Evolutionary conservation across 495 filamentous ascomycete species (phyloP), one percentile per base, ranked within the genome.

Genomic region (Aspergillus panamensis): DNA sequence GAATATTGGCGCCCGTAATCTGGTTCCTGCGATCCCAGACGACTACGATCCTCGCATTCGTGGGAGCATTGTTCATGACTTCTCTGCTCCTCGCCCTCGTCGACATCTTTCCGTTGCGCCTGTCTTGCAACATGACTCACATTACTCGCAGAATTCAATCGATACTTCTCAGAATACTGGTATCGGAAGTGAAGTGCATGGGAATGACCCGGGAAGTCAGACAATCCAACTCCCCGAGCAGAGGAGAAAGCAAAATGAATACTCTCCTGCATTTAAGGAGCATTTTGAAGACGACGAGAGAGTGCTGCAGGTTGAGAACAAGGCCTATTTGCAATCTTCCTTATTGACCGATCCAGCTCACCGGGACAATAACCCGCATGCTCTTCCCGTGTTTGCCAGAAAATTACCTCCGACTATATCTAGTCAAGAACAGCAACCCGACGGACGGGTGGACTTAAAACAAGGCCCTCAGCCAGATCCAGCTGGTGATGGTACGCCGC

Each of bases 61-160:
- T 42, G 92, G 92, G 29, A 93, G 86, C 9, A 81, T 85, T 32
- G 83, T 97, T 8, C 92, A 97, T 71, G 92, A 97, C 69, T 97
- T 97, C 61, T 93, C 89, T 62, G 90, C 87, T 1, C 92, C 92
- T 9, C 77, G 90, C 35, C 80, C 82, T n/a, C 82, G 80, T 49
- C 76, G 82, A 45, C 76, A 80, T 55, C 58, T 82, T 29, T 81
- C 78, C 12, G 73, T 62, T 55, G 72, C 68, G 55, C 76, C 57
- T 48, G 60, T 58, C 14, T 62, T 55, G 47, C 55, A 44, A 13
- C 63, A 35, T 13, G 61, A 58, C 35, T 56, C 39, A 5, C 49
- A 20, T 5, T 52, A 33, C 44, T 25, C 19, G 8, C 59, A 44
- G 42, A 63, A 51, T 45, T 20, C 62, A 44, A 58, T 60, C 10